These are phyloP conservation scores for Xanthoconium stramineum DNA, from an alignment of 768 basidiomycete genomes.

Conservation along the genomic window DNA sequence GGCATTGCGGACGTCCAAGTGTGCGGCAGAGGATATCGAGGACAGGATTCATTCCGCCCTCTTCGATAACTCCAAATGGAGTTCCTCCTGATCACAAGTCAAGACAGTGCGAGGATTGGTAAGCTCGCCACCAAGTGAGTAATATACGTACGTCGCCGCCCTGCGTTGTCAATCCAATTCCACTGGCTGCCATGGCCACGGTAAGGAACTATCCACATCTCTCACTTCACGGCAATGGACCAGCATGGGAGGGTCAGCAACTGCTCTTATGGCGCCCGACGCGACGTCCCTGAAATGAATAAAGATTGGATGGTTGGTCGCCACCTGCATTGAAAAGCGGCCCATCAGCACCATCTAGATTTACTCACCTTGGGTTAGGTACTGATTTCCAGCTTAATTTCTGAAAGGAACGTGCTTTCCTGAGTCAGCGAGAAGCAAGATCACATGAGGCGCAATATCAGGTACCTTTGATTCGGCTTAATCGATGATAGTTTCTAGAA, in stretches of 20 bases:
- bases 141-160: no score
- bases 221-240: neutral
- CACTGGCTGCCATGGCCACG: slow-evolving; percentile 1
- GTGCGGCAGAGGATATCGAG: neutral
- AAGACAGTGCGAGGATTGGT: neutral
- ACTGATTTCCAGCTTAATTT: neutral
- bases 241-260: neutral
- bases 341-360: neutral
- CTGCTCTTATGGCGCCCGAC: neutral
- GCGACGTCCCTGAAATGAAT: neutral
- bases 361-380: neutral
- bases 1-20: neutral
- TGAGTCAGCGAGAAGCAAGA: neutral
- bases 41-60: neutral
- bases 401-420: neutral
- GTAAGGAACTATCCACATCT: neutral
- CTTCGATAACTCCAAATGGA: neutral
- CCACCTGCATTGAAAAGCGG: neutral
- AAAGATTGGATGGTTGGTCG: neutral
- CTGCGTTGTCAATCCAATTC: neutral
- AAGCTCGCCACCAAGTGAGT: neutral
- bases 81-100: neutral
- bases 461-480: neutral
- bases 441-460: neutral
- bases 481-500: neutral